These are phyloP conservation scores for Solanum arcanum DNA, from an alignment of 257 asterid genomes.

Conservation along the genomic window DNA sequence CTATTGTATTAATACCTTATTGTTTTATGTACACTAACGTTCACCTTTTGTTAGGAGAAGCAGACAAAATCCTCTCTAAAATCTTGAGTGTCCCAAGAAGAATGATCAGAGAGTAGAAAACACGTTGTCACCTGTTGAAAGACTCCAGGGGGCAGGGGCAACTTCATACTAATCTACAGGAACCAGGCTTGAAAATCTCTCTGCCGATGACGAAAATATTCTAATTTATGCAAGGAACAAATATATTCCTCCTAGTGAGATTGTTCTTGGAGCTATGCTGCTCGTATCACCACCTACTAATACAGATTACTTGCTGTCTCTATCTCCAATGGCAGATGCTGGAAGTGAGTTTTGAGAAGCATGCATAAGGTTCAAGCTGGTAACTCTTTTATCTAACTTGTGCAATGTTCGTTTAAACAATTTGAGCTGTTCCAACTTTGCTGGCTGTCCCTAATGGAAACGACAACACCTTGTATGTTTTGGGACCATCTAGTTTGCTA, in stretches of 20 bases:
- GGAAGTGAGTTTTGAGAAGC: constrained; percentile 1
- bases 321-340: neutral
- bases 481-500: neutral
- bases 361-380: neutral
- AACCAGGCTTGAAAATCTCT: neutral
- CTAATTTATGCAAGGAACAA: constrained; percentile 18
- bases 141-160: constrained; percentile 10
- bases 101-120: constrained; percentile 23
- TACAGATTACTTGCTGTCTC: neutral
- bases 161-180: neutral
- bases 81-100: constrained; percentile 12
- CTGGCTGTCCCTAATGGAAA: neutral
- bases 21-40: neutral
- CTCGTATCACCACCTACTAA: neutral
- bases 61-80: constrained; percentile 4
- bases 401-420: neutral
- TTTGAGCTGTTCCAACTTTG: neutral
- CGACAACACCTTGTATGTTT: neutral
- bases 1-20: neutral
- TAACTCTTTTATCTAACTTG: neutral
- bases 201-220: constrained; percentile 6
- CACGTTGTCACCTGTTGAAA: constrained; percentile 18
- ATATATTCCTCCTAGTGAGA: constrained; percentile 26
- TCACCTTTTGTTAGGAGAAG: constrained; percentile 6
- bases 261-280: constrained; percentile 36